A percentile compares a stretch with the other conserved stretches of the same genome.
These are phyloP conservation scores for Calonectria montana DNA, from an alignment of 2,329 filamentous ascomycete species.

Conservation along the genomic window DNA sequence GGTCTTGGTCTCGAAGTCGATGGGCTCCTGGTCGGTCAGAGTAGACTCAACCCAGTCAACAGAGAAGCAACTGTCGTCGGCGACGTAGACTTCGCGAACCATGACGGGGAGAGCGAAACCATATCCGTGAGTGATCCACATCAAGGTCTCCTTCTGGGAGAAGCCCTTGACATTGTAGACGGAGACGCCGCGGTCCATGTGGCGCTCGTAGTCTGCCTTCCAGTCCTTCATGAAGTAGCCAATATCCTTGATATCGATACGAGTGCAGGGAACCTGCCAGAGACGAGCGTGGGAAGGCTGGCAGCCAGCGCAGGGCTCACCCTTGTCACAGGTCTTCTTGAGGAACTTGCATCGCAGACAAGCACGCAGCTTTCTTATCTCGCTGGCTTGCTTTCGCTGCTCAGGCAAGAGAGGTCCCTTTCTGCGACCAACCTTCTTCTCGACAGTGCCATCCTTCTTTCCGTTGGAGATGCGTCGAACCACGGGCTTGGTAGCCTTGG, in stretches of 20 bases:
- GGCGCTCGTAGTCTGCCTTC: conserved; percentile 96
- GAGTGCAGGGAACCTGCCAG: conserved; percentile 97
- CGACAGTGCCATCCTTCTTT: conserved; percentile 81
- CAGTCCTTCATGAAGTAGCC: conserved; percentile 99
- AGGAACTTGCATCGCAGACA: conserved; percentile 98
- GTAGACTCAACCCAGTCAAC: conserved; percentile 93
- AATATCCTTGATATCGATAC: conserved; percentile 98
- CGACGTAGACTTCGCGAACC: conserved; percentile 92
- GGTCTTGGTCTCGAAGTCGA: conserved; percentile 87
- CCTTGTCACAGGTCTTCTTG: conserved; percentile 99
- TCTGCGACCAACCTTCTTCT: conserved; percentile 94
- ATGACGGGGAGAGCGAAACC: conserved; percentile 92
- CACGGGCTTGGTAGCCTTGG: conserved; percentile 85
- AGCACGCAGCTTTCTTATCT: conserved; percentile 94
- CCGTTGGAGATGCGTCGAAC: conserved; percentile 81
- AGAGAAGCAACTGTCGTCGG: conserved; percentile 91
- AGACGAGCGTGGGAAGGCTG: conserved; percentile 94
- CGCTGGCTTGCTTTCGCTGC: conserved; percentile 94
- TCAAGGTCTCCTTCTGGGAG: conserved; percentile 71
- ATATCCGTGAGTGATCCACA: conserved; percentile 97
- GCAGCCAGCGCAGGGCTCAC: conserved; percentile 94
- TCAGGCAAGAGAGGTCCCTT: conserved; percentile 91
- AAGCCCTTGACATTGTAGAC: conserved; percentile 95
- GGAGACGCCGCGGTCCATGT: conserved; percentile 87
- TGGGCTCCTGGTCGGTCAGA: conserved; percentile 74